A percentile compares a stretch with the other conserved stretches of the same genome.
Conservation (phyloP, 2,329 filamentous ascomycete species). For the Fusarium sp. region DNA sequence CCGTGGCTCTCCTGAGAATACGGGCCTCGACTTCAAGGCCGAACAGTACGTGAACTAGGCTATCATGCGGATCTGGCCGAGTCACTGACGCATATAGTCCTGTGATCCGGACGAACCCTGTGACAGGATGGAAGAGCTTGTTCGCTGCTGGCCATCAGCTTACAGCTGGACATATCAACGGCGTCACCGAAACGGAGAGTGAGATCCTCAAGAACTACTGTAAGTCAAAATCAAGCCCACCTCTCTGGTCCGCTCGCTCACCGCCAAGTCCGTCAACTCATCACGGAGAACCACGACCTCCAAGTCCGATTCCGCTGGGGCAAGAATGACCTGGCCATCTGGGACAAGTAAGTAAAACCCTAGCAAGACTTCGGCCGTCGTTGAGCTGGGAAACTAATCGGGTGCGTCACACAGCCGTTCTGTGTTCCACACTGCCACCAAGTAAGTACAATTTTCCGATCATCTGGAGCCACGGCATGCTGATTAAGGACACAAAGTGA, state of each 20-base stretch:
- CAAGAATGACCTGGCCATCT: background rate
- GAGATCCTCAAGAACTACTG: conserved; percentile 20
- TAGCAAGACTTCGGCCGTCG: background rate
- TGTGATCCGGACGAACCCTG: conserved; percentile 24
- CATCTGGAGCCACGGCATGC: background rate
- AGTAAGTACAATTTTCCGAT: conserved; percentile 34
- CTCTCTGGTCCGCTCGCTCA: background rate
- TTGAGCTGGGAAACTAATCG: conserved; percentile 3
- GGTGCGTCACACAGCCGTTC: conserved; percentile 7
- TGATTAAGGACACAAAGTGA: conserved; percentile 14
- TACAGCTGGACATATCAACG: conserved; percentile 5
- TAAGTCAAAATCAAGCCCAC: background rate
- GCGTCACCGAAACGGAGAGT: conserved; percentile 3
- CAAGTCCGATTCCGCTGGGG: background rate
- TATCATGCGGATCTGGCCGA: background rate
- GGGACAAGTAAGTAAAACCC: conserved; percentile 4
- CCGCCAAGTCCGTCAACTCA: background rate
- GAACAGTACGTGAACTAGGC: background rate
- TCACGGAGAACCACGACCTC: background rate
- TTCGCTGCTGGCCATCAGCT: conserved; percentile 16
- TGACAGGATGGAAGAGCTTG: conserved; percentile 26
- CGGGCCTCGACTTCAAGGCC: conserved; percentile 17
- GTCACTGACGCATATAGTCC: background rate
- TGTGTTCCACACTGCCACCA: conserved; percentile 25
- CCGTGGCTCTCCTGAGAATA: conserved; percentile 19